A percentile compares a stretch with the other conserved stretches of the same genome.
Evolutionary conservation across 257 asterid species (phyloP).

Genomic region (Solanum commersonii): DNA sequence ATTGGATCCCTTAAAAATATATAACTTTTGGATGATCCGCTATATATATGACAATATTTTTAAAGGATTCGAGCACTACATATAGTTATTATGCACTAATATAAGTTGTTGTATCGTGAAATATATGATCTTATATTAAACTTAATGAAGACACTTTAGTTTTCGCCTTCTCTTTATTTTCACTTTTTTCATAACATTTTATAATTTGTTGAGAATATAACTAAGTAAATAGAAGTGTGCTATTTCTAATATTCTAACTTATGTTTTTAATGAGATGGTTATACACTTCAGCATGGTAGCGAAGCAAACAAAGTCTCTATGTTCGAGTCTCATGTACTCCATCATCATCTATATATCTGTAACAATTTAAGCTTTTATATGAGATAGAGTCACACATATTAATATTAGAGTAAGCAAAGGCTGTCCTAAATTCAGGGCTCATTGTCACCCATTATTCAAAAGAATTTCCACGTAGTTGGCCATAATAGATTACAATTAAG

Average conservation of each 20-base stretch:
- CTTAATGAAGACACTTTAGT: neutral
- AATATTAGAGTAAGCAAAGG: no score
- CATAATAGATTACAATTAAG: neutral
- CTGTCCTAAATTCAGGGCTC: rapidly evolving
- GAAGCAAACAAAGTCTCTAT: neutral
- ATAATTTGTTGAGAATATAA: neutral
- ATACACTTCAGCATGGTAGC: neutral
- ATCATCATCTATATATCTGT: neutral
- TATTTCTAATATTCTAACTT: no score
- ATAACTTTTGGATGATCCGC: neutral
- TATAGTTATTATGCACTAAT: neutral
- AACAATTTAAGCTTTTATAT: no score
- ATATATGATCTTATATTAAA: neutral
- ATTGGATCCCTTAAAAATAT: neutral
- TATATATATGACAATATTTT: neutral
- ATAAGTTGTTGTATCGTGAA: neutral
- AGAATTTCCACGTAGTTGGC: no score
- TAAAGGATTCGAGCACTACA: neutral
- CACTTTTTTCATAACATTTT: neutral
- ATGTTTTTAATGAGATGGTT: neutral
- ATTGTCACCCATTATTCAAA: neutral
- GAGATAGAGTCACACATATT: neutral
- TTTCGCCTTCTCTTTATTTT: neutral
- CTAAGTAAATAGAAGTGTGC: neutral
- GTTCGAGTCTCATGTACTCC: neutral